Percentiles rank a stretch among this genome's conserved stretches.
Conservation (phyloP, 108 stramenopile species). For the Schizochytrium sp. region DNA sequence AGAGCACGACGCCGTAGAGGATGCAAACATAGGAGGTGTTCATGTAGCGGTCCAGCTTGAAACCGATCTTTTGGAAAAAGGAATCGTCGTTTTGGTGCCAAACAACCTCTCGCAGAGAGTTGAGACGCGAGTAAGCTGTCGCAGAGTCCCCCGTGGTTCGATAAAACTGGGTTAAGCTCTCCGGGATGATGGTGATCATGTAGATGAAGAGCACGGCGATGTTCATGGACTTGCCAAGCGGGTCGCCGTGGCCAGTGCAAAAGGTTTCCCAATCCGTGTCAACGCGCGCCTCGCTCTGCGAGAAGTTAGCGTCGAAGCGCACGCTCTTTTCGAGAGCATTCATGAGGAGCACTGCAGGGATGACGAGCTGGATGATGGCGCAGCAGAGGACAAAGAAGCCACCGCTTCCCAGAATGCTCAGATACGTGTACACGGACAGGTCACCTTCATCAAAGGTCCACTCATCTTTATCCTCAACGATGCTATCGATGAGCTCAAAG, state of each 20-base stretch:
- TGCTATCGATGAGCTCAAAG: constrained; percentile 9
- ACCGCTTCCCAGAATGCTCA: constrained; percentile 40
- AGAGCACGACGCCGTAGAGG: constrained; percentile 41
- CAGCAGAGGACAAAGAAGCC: constrained; percentile 33
- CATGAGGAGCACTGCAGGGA: constrained; percentile 27
- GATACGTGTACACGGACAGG: constrained; percentile 40
- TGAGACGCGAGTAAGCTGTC: constrained; percentile 28
- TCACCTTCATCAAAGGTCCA: constrained; percentile 33
- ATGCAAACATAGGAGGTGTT: constrained; percentile 39
- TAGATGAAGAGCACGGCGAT: constrained; percentile 42
- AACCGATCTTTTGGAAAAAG: constrained; percentile 40
- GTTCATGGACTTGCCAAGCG: constrained; percentile 37
- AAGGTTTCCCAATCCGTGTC: constrained; percentile 1
- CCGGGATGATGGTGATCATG: constrained; percentile 40
- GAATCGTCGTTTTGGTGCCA: constrained; percentile 43
- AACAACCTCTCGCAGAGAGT: constrained; percentile 31
- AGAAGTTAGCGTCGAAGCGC: not conserved
- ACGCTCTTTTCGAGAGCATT: not conserved
- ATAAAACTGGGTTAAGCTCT: constrained; percentile 15
- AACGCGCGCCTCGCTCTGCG: not conserved
- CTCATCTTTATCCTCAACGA: constrained; percentile 18
- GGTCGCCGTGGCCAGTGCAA: not conserved
- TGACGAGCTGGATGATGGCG: constrained; percentile 32
- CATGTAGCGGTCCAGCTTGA: constrained; percentile 35
- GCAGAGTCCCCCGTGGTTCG: constrained; percentile 33